Base-by-base conservation (phyloP, 768 basidiomycete species). In the Termitomyces bulborhizus region DNA sequence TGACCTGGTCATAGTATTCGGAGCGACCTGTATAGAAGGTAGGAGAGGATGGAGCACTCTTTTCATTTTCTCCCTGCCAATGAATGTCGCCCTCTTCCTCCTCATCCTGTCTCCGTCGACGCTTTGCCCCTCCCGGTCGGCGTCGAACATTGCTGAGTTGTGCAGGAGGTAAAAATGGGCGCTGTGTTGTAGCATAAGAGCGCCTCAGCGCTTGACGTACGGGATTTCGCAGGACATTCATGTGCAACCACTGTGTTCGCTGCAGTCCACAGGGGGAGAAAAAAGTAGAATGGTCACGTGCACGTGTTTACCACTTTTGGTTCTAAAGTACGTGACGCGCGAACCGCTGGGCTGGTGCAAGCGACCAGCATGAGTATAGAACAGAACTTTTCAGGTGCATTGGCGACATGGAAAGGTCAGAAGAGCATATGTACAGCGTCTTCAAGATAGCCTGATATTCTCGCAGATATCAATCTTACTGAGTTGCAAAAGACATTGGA, bases 401-500 rank as follows among this genome's bases (percentile, higher is more conserved):
- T 98, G 48, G 73, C 87, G 51, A 92, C 93, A 72, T 98, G 95
- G 95, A 90, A 86, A 77, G 87, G 94, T 91, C 62, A 27, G 78
- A 64, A 46, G 16, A 18, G 12, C 27, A 16, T 41, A 55, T 18
- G 3, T 24, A 8, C 15, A n/a, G 3, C 11, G 13, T 46, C 34
- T 2, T 27, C 7, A 39, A n/a, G 2, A 41, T 56, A 27, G 15
- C 29, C 50, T 47, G 5, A 54, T 11, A n/a, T 11, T 12, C 13
- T 7, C 18, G 39, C 61, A 97, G 93, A 85, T 59, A 89, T 99
- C 64, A 87, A 90, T 69, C 80, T 99, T 49, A 73, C 84, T 18
- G 93, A 97, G 60, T 77, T 98, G 27, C 96, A 98, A 72, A 95
- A 93, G 74, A 88, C 85, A 4, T 82, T 99, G 47, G 95, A 98